A percentile compares a stretch with the other conserved stretches of the same genome.
phyloP scores from a whole-genome alignment of 2,329 filamentous ascomycete species.

The Aquanectria penicillioides region DNA sequence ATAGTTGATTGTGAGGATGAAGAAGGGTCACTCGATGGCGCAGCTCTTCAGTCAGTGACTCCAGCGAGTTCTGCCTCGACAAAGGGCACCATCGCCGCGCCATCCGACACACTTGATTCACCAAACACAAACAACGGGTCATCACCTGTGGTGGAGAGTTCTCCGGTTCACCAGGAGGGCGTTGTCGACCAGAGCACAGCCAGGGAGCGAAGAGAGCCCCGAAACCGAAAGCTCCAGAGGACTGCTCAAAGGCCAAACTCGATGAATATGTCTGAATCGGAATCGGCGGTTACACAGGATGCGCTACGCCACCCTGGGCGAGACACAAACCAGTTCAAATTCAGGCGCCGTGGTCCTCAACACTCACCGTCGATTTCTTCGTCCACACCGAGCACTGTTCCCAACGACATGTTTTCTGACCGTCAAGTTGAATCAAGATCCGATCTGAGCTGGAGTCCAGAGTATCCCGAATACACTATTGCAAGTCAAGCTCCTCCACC shows the following conservation, averaged over 20 bases:
- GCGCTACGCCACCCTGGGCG: constrained; percentile 44
- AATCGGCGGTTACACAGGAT: constrained; percentile 58
- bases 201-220: constrained; percentile 8
- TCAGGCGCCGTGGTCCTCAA: constrained; percentile 11
- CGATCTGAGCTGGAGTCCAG: constrained; percentile 25
- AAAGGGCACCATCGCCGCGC: neutral
- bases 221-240: neutral
- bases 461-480: constrained; percentile 14
- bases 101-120: neutral
- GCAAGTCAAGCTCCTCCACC: constrained; percentile 10
- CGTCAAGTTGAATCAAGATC: constrained; percentile 11
- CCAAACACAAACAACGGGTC: neutral
- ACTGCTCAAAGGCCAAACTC: constrained; percentile 12
- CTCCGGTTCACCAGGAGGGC: neutral
- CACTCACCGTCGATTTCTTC: constrained; percentile 39
- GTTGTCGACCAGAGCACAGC: neutral
- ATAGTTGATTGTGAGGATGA: neutral
- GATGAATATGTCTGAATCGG: constrained; percentile 38
- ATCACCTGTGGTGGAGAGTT: neutral
- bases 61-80: neutral
- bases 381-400: constrained; percentile 64
- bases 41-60: neutral
- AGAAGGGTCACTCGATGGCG: neutral
- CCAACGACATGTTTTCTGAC: constrained; percentile 55
- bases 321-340: constrained; percentile 2